Evolutionary conservation across 192 early-diverging fungal genomes (phyloP), one percentile per base, ranked within the genome.

Genomic region (Entomortierella chlamydospora): DNA sequence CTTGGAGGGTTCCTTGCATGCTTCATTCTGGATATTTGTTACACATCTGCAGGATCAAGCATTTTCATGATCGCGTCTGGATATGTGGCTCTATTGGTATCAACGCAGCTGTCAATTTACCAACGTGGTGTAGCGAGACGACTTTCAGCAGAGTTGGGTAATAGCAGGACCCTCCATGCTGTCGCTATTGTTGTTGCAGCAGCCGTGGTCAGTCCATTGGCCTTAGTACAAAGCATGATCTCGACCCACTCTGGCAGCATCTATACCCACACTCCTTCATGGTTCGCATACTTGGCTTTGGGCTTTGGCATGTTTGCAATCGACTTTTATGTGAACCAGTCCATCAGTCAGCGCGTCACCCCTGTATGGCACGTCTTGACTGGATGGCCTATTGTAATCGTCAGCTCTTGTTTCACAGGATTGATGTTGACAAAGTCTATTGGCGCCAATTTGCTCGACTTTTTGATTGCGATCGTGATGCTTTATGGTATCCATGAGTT

Each of bases 281-380:
- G 65, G 67, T 63, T 81, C 41, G 13, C 55, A 7, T 84, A 68
- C 64, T n/a, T 74, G 28, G 25, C 39, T n/a, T 31, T 84, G 22
- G 83, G 83, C 20, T 25, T 65, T 26, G 83, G 83, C 56, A 52
- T 84, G 53, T 72, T 84, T 43, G 78, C 61, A 11, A 26, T 82
- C 34, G 83, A 84, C 30, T 84, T 76, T 70, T 84, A 77, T 39
- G 83, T 82, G 17, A 72, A 76, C 47, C 73, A 84, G 20, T 72
- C 65, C 0, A 61, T 82, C 51, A 78, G 69, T 47, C 73, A 82
- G 30, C 68, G 66, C 12, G 60, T 77, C 39, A 39, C 43, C 13
- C 68, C 83, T 37, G 2, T 78, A 5, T 78, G 61, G 57, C 73
- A 81, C 52, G 80, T 82, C 23, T 33, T 71, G 43, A 64, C 59